Base-by-base conservation (phyloP, 2,329 filamentous ascomycete species). In the Xylaria sp. region DNA sequence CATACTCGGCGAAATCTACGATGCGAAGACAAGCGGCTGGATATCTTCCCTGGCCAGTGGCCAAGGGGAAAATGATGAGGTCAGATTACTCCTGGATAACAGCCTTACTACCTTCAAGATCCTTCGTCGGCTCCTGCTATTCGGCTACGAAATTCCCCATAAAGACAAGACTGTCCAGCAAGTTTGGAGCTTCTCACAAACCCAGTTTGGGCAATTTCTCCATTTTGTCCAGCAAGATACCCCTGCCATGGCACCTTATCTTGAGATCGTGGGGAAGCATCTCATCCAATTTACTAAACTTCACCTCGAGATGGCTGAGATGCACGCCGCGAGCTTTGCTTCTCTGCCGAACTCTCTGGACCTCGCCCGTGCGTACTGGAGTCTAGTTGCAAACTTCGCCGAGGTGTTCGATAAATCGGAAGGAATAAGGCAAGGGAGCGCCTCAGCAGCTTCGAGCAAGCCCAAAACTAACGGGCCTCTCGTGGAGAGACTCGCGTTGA, bases 201-300 rank as follows among this genome's bases (percentile, higher is more conserved):
- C 81, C 7, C 90, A 96, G 59, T 89, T 96, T 59, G 86, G 86
- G n/a, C 81, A 88, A 39, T 87, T 96, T 56, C 81, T 95, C 34
- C 75, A 76, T 20, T 83, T 88, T 54, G 77, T 88, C 47, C 79
- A 80, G 60, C 77, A 80, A 39, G 79, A 84, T 45, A 79, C 79
- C n/a, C 73, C 76, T 5, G 71, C 83, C 2, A 73, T 87, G 1
- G 70, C 78, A 3, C 72, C 75, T 3, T 80, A 85, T 20, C 82
- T 83, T 54, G 82, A 81, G 34, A 68, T 88, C 20, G 76, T 96
- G n/a, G 89, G 90, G 61, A 95, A 92, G 68, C 92, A 97, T 68
- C 78, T 96, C 2, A 75, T 97, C 39, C 92, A 97, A 68, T 87
- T 97, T 45, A 87, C 92, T 2, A 99, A 97, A 72, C 77, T 99